Evolutionary conservation across 257 asterid genomes (phyloP).

Genomic region (Salvia miltiorrhiza): DNA sequence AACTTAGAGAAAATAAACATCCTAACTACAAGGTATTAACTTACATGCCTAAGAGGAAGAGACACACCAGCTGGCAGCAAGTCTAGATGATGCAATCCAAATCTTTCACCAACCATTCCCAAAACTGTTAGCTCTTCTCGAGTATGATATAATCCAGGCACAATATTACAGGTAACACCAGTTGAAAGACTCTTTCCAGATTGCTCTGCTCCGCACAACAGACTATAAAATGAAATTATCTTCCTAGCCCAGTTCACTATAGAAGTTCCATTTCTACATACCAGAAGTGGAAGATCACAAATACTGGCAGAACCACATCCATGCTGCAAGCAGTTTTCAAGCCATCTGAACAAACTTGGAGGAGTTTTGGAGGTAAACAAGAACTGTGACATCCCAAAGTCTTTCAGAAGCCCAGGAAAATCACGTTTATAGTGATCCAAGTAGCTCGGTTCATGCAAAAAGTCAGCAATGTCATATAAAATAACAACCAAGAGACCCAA

Average conservation of each 20-base stretch:
- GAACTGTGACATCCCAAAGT: constrained; percentile 32
- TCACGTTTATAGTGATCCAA: constrained; percentile 89
- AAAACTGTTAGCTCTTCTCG: constrained; percentile 75
- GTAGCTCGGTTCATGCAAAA: constrained; percentile 65
- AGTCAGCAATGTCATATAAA: constrained; percentile 61
- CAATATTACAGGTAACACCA: constrained; percentile 75
- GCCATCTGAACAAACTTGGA: constrained; percentile 92
- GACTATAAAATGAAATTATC: constrained; percentile 81
- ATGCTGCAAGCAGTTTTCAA: constrained; percentile 68
- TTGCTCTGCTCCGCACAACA: constrained; percentile 79
- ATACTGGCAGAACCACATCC: constrained; percentile 64
- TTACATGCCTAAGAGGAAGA: constrained; percentile 95
- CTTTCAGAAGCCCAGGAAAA: constrained; percentile 63
- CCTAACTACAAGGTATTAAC: constrained; percentile 26
- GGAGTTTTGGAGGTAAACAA: constrained; percentile 43
- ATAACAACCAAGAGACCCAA: constrained; percentile 76
- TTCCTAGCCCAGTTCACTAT: constrained; percentile 80
- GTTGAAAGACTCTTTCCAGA: constrained; percentile 62
- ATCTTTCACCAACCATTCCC: constrained; percentile 96
- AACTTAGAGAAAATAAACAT: background rate
- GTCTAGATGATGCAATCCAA: constrained; percentile 88
- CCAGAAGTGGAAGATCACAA: constrained; percentile 67
- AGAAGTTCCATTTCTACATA: constrained; percentile 67
- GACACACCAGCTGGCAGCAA: constrained; percentile 93
- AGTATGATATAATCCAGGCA: constrained; percentile 60